These are phyloP conservation scores for Quercus phellos DNA, from an alignment of 331 rosid species.

Conservation along the genomic window DNA sequence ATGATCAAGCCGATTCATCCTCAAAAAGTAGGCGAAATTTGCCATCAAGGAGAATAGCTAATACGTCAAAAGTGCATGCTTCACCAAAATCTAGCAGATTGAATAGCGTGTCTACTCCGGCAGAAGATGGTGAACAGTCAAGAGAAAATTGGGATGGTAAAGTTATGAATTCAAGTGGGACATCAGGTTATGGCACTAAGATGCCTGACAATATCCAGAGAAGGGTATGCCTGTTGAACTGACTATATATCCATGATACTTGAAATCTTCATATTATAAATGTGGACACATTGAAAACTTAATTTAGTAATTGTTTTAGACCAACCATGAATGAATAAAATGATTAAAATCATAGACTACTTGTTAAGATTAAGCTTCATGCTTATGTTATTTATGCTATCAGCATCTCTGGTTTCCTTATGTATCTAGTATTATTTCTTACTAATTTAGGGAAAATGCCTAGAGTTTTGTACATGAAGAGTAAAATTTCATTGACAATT, in stretches of 20 bases:
- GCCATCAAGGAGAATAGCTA: constrained; percentile 61
- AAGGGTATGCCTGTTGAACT: constrained; percentile 49
- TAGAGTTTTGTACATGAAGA: not conserved
- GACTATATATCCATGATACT: not conserved
- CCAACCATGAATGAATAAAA: not conserved
- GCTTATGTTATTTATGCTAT: not conserved
- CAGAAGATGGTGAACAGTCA: constrained; percentile 63
- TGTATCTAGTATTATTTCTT: not conserved
- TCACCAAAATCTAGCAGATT: constrained; percentile 74
- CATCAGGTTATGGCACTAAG: constrained; percentile 52
- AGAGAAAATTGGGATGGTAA: constrained; percentile 77
- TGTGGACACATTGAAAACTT: not conserved
- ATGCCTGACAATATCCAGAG: constrained; percentile 87
- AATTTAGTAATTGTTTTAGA: not conserved
- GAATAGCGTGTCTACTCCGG: constrained; percentile 53
- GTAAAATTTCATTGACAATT: not conserved
- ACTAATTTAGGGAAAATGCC: not conserved
- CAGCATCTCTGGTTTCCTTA: not conserved
- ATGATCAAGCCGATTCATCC: constrained; percentile 59
- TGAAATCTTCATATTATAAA: not conserved
- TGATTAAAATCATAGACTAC: not conserved
- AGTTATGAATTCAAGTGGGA: constrained; percentile 51
- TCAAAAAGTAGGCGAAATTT: constrained; percentile 61
- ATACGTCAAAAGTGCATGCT: constrained; percentile 58
- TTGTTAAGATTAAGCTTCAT: not conserved